phyloP scores from a whole-genome alignment of 2,329 filamentous ascomycete genomes.

The Aureobasidium sp. region DNA sequence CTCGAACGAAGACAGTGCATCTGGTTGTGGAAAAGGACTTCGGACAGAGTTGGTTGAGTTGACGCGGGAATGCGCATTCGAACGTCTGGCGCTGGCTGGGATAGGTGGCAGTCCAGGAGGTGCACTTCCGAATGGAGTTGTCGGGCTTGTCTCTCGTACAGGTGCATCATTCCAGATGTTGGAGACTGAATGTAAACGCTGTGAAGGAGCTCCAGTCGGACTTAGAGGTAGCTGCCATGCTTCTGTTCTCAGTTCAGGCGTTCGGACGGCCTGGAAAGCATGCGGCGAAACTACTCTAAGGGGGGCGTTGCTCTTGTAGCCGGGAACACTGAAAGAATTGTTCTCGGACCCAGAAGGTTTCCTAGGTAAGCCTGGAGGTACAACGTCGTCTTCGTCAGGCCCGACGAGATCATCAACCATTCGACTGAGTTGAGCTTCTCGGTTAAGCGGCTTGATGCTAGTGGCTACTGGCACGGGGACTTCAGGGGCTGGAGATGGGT shows the following conservation, averaged over 20 bases:
- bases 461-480: background rate
- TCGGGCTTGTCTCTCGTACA: background rate
- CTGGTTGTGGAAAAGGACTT: slow-evolving; percentile 19
- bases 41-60: slow-evolving; percentile 34
- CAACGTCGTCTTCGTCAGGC: slow-evolving; percentile 32
- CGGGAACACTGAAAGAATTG: background rate
- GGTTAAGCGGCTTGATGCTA: slow-evolving; percentile 19
- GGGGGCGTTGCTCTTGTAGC: background rate
- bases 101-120: background rate
- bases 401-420: slow-evolving; percentile 52
- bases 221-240: slow-evolving; percentile 2
- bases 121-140: background rate
- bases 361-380: background rate
- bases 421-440: slow-evolving; percentile 43
- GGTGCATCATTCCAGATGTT: slow-evolving; percentile 22
- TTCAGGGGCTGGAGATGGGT: background rate
- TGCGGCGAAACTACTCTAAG: background rate
- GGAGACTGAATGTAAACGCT: slow-evolving; percentile 24
- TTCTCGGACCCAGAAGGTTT: background rate
- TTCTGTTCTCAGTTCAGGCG: slow-evolving; percentile 7
- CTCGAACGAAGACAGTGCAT: slow-evolving; percentile 15
- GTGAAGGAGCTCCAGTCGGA: slow-evolving; percentile 1
- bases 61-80: slow-evolving; percentile 31
- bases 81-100: background rate
- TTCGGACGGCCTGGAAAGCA: background rate